Percentiles rank a stretch among this genome's conserved stretches.
These are phyloP conservation scores for Scedosporium minutisporum DNA, from an alignment of 2,329 filamentous ascomycete species.

Conservation along the genomic window DNA sequence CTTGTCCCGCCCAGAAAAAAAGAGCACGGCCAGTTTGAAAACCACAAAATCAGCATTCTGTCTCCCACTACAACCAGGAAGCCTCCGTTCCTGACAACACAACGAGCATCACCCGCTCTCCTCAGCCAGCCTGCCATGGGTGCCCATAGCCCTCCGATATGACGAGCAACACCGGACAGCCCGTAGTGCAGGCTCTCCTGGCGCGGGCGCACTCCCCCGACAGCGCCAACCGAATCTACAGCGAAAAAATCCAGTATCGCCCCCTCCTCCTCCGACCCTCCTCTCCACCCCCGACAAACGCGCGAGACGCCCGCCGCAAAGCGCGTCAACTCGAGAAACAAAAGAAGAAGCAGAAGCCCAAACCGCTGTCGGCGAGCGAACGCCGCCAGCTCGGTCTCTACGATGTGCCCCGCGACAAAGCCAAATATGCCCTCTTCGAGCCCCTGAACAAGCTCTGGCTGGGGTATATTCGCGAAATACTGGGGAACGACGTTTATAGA, in stretches of 20 bases:
- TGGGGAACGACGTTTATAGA: conserved; percentile 51
- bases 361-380: conserved; percentile 69
- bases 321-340: conserved; percentile 35
- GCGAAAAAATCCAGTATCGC: conserved; percentile 73
- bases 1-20: background rate
- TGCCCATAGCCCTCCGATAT: background rate
- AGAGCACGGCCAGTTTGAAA: too few species aligned
- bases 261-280: conserved; percentile 70
- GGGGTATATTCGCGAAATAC: conserved; percentile 72
- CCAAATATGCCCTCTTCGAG: conserved; percentile 61
- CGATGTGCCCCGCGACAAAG: conserved; percentile 57
- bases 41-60: background rate
- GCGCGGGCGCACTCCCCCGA: conserved; percentile 69
- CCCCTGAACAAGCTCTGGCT: conserved; percentile 73
- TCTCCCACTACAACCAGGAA: background rate
- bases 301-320: conserved; percentile 46
- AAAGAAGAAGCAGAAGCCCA: conserved; percentile 42
- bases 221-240: conserved; percentile 61
- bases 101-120: background rate
- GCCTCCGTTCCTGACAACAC: background rate
- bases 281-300: conserved; percentile 53
- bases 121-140: background rate
- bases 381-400: conserved; percentile 66
- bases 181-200: conserved; percentile 55
- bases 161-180: background rate